A percentile compares a stretch with the other conserved stretches of the same genome.
Conservation (phyloP, 2,329 filamentous ascomycete genomes). For the Grosmannia huntii region DNA sequence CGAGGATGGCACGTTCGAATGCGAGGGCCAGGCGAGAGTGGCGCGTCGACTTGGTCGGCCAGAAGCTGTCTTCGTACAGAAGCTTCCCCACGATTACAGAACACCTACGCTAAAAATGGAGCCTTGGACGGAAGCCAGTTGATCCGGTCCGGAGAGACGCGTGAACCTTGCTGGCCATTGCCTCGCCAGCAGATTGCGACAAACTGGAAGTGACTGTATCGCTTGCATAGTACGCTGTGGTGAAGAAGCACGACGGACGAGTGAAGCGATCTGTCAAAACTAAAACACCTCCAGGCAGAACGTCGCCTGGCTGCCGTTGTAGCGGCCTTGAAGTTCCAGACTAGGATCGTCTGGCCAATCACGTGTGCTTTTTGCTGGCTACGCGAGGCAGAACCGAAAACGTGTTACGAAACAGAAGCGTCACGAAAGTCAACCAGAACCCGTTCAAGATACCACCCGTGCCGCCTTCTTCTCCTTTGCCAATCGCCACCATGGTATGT, state of each 20-base stretch:
- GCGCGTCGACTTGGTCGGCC: not conserved
- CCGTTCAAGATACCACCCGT: not conserved
- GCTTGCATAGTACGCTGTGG: not conserved
- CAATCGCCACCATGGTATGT: conserved; percentile 1
- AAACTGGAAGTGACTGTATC: not conserved
- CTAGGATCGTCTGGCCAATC: not conserved
- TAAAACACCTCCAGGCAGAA: not conserved
- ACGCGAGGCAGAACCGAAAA: not conserved
- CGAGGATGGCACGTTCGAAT: not conserved
- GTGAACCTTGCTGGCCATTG: too few relatives aligned
- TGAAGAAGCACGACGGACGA: not conserved
- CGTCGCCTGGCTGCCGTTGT: not conserved
- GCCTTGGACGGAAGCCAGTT: not conserved
- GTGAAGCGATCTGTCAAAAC: not conserved
- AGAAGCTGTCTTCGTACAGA: not conserved
- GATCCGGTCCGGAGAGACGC: not conserved
- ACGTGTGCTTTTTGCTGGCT: not conserved
- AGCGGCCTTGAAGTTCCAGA: not conserved
- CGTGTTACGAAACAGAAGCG: not conserved
- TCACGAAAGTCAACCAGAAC: not conserved
- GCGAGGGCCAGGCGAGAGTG: not conserved
- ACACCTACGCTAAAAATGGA: not conserved
- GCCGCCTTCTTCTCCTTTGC: not conserved
- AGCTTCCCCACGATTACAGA: not conserved
- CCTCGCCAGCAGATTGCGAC: too few relatives aligned